A percentile compares a stretch with the other conserved stretches of the same genome.
phyloP scores from a whole-genome alignment of 768 basidiomycete genomes.

The Rubroboletus pulcherrimus region DNA sequence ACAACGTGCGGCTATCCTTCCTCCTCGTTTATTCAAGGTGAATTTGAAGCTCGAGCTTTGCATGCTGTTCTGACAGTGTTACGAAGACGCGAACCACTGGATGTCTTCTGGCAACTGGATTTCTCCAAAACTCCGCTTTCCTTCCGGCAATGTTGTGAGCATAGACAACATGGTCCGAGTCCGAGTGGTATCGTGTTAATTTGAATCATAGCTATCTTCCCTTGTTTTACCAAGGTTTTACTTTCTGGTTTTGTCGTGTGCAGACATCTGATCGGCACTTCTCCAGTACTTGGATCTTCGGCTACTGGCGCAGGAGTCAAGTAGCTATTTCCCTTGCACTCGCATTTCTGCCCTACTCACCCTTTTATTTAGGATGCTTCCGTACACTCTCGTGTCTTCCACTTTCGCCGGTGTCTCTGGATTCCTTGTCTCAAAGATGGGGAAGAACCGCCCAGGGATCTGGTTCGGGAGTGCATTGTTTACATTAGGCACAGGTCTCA shows the following conservation, averaged over 20 bases:
- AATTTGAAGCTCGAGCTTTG: background rate
- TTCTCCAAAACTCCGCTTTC: constrained; percentile 62
- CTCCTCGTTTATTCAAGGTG: constrained; percentile 70
- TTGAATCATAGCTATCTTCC: constrained; percentile 52
- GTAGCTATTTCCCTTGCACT: constrained; percentile 45
- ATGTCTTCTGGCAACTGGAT: constrained; percentile 50
- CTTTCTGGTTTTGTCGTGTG: background rate
- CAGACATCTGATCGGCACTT: background rate
- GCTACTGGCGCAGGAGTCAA: constrained; percentile 66
- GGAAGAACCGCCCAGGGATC: constrained; percentile 54
- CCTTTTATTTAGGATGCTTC: constrained; percentile 52
- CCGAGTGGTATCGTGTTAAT: background rate
- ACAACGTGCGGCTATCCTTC: constrained; percentile 62
- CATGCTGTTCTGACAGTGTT: background rate
- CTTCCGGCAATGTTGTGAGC: constrained; percentile 40
- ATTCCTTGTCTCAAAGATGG: constrained; percentile 53
- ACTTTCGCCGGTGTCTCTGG: constrained; percentile 53
- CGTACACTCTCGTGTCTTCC: constrained; percentile 62
- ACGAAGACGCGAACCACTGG: constrained; percentile 64
- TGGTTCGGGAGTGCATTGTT: constrained; percentile 63
- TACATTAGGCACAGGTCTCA: constrained; percentile 63
- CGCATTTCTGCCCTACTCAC: background rate
- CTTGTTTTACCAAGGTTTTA: constrained; percentile 58
- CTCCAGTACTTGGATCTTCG: constrained; percentile 56
- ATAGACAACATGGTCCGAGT: background rate